Conservation (phyloP, 768 basidiomycete species). For the Coprinopsis sp. region DNA sequence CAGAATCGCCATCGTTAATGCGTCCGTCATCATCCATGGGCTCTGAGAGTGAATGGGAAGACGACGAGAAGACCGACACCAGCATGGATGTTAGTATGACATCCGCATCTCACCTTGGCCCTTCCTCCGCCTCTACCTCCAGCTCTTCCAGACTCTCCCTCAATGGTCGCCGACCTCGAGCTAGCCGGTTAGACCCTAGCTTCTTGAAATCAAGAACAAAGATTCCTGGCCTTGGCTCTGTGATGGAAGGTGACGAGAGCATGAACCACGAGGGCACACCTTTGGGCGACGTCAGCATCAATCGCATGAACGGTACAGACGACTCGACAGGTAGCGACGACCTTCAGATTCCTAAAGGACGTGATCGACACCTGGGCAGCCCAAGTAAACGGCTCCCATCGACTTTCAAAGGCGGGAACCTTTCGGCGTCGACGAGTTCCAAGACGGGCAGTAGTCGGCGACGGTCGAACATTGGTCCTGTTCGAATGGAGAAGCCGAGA, state of each 20-base stretch:
- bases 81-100: conserved; percentile 56
- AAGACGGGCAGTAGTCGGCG: conserved; percentile 20
- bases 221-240: conserved; percentile 44
- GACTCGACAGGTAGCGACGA: conserved; percentile 23
- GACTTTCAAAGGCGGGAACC: conserved; percentile 31
- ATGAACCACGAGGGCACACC: conserved; percentile 18
- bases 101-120: conserved; percentile 30
- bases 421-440: conserved; percentile 21
- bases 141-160: conserved; percentile 24
- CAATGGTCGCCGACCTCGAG: conserved; percentile 44
- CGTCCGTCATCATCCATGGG: conserved; percentile 46
- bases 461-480: conserved; percentile 75
- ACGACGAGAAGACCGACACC: conserved; percentile 83
- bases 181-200: conserved; percentile 63
- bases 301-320: conserved; percentile 56
- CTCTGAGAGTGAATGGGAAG: conserved; percentile 88
- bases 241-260: conserved; percentile 71
- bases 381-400: conserved; percentile 50
- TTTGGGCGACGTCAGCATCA: conserved; percentile 40
- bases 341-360: conserved; percentile 37
- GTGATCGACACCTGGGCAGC: conserved; percentile 35
- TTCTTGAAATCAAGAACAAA: conserved; percentile 61
- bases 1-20: conserved; percentile 29
- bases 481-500: conserved; percentile 66
- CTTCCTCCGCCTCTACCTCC: conserved; percentile 4